phyloP scores from a whole-genome alignment of 352 stramenopile species.

The Pythium apleroticum region DNA sequence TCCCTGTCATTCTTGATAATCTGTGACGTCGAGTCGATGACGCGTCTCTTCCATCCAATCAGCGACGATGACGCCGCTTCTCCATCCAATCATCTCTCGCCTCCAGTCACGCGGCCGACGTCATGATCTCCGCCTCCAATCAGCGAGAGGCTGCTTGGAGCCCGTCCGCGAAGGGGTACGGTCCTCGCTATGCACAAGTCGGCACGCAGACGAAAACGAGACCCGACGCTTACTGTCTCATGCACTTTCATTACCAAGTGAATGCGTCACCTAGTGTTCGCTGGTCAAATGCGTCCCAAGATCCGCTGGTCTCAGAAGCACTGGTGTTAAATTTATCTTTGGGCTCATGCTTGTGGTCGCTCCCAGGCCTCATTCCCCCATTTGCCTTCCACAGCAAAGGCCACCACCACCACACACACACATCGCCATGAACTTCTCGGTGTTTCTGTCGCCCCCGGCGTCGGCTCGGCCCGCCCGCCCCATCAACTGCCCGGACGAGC shows the following conservation, averaged over 20 bases:
- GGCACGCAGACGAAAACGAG: slow-evolving; percentile 23
- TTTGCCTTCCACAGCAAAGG: slow-evolving; percentile 14
- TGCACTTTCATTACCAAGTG: slow-evolving; percentile 3
- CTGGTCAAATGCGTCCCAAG: too few relatives aligned
- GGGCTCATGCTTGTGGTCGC: too few relatives aligned
- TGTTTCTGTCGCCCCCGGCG: slow-evolving; percentile 16
- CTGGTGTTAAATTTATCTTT: too few relatives aligned
- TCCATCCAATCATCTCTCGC: slow-evolving; percentile 14
- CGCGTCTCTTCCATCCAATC: slow-evolving; percentile 16
- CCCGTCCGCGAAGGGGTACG: slow-evolving; percentile 7
- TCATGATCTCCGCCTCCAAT: slow-evolving; percentile 13
- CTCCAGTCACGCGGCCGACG: background rate
- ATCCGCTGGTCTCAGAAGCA: too few relatives aligned
- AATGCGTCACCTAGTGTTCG: background rate
- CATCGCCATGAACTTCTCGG: slow-evolving; percentile 23
- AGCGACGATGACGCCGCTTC: background rate
- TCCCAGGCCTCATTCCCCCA: slow-evolving; percentile 17
- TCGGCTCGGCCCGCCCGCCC: slow-evolving; percentile 10
- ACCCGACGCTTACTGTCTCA: slow-evolving; percentile 24
- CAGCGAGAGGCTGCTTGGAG: slow-evolving; percentile 21
- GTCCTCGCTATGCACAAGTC: slow-evolving; percentile 14
- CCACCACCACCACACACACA: background rate
- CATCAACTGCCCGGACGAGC: slow-evolving; percentile 16
- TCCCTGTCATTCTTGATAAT: background rate
- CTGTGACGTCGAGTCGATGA: slow-evolving; percentile 2